Base-by-base conservation (phyloP, 805 yeast species). In the Helenozyma rhizophorensis region DNA sequence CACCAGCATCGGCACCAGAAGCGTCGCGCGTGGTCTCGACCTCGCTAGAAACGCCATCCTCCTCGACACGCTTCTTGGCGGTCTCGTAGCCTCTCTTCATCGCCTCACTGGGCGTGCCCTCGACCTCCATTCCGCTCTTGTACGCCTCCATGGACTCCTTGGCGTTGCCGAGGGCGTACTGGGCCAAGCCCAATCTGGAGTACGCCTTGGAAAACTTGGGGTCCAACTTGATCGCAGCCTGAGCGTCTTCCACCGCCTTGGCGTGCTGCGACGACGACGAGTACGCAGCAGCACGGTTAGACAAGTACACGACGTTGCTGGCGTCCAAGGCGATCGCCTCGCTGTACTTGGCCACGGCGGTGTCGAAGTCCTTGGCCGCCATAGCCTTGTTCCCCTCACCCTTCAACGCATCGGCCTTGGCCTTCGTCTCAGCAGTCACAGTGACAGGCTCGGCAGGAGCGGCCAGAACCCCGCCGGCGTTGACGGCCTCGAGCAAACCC, bases 231-330 rank as follows among this genome's bases (percentile, higher is more conserved):
- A 87, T 79, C 25, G 98, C 96, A 34, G 68, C 67, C 50, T 83
- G 73, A 18, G 97, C 96, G 58, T 93, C 98, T 27, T 67, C 67
- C 25, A 83, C 74, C 3, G 98, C 97, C 42, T 73, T 65, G 11
- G 76, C 82, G 54, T 84, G 89, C 40, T 87, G 68, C 42, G 77
- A 73, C 19, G 74, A 51, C 5, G 96, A 85, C 9, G 95, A 83
- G 61, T 84, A 79, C 3, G 97, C 97, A 26, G 98, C 98, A 10
- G 98, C 97, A 54, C 98, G 79, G 65, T 93, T 93, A 22, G 97
- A 88, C 41, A 74, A 76, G 60, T 81, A 93, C 14, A 93, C 85
- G 12, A 89, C 88, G 56, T 87, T 88, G 12, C 70, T 58, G 34
- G 88, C 78, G 44, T 78, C 70, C 40, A 80, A 60, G 15, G 62